Conservation (phyloP, 169 alveolate species). For the Plasmodium reichenowi region DNA sequence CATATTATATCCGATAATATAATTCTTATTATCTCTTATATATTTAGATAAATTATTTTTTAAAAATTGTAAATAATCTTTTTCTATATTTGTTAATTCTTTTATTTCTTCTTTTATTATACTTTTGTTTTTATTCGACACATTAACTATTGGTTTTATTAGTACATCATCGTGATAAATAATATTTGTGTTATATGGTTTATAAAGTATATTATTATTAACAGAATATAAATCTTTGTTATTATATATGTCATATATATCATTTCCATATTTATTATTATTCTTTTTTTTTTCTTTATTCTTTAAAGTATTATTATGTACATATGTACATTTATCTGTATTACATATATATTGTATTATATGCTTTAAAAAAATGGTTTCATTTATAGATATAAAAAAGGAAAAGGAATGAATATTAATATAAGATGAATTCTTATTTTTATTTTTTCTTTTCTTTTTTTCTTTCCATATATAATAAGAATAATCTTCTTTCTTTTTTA, state of each 20-base stretch:
- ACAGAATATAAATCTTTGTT: neutral
- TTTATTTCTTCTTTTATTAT: neutral
- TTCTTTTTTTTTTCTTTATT: neutral
- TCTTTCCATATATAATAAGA: neutral
- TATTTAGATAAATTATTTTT: neutral
- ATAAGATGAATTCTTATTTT: neutral
- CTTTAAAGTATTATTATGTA: neutral
- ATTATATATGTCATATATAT: neutral
- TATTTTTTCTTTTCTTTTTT: neutral
- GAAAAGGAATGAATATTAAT: slow-evolving; percentile 17
- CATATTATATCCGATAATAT: slow-evolving; percentile 36
- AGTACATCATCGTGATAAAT: neutral
- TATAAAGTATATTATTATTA: too few relatives aligned
- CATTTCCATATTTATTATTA: neutral
- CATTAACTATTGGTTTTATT: neutral
- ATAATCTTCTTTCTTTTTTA: neutral
- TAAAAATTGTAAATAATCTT: slow-evolving; percentile 26
- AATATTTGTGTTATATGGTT: too few relatives aligned
- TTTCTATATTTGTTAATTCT: slow-evolving; percentile 21
- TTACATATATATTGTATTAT: slow-evolving; percentile 6
- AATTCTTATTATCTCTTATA: neutral
- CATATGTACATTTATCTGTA: slow-evolving; percentile 9
- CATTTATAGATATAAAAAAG: slow-evolving; percentile 36
- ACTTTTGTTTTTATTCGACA: neutral
- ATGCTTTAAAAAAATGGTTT: slow-evolving; percentile 22